Conservation (phyloP, 192 early-diverging fungal genomes). For the Coemansia erecta region DNA sequence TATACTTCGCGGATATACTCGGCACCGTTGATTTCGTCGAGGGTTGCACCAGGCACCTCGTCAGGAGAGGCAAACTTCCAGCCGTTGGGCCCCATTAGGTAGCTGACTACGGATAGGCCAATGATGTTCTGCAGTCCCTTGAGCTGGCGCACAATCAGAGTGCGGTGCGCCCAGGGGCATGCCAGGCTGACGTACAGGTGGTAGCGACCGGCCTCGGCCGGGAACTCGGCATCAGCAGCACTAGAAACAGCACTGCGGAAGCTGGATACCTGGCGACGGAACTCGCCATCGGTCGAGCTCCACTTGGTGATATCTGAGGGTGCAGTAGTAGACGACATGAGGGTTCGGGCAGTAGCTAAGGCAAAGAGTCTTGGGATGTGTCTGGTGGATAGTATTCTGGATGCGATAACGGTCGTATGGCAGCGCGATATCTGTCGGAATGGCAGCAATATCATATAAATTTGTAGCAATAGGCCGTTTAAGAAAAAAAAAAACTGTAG, state of each 20-base stretch:
- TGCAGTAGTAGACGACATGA: conserved; percentile 8
- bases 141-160: conserved; percentile 80
- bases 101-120: conserved; percentile 82
- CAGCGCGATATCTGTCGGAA: too few species aligned
- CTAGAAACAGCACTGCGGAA: conserved; percentile 64
- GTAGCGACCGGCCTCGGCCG: conserved; percentile 77
- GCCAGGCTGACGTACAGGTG: conserved; percentile 72
- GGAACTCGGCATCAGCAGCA: conserved; percentile 62
- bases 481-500: too few species aligned
- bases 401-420: too few species aligned
- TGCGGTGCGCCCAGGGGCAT: conserved; percentile 84
- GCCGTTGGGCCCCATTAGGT: conserved; percentile 71
- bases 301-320: conserved; percentile 53
- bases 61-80: conserved; percentile 76
- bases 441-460: too few species aligned
- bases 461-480: too few species aligned
- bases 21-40: conserved; percentile 72
- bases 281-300: conserved; percentile 76
- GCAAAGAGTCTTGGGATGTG: too few species aligned
- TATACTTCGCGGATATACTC: conserved; percentile 84
- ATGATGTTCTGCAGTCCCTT: conserved; percentile 88
- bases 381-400: too few species aligned
- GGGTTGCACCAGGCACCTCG: conserved; percentile 73
- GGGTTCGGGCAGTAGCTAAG: not conserved
- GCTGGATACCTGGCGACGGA: conserved; percentile 68